Conservation (phyloP, 352 stramenopile genomes). For the Pythium pyrilobum region DNA sequence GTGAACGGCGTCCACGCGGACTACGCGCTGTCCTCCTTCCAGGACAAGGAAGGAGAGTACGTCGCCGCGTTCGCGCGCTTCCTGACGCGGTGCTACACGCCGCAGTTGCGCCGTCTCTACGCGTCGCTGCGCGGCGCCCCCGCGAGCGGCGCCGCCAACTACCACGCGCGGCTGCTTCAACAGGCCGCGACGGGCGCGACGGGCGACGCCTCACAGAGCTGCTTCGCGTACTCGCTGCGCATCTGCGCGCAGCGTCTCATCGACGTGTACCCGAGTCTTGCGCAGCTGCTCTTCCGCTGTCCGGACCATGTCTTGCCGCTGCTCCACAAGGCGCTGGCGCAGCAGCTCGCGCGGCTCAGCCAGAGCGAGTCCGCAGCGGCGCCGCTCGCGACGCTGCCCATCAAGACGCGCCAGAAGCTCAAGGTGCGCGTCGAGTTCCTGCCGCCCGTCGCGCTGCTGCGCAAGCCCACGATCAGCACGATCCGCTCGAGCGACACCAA, state of each 20-base stretch:
- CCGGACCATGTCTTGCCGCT: slow-evolving; percentile 85
- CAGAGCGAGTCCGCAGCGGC: slow-evolving; percentile 9
- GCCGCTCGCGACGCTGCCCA: slow-evolving; percentile 25
- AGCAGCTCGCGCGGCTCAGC: slow-evolving; percentile 27
- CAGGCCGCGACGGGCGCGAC: not conserved
- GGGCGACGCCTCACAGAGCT: slow-evolving; percentile 23
- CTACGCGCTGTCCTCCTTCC: slow-evolving; percentile 17
- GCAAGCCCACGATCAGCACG: slow-evolving; percentile 84
- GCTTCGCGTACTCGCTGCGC: slow-evolving; percentile 43
- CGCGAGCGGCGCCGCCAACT: not conserved
- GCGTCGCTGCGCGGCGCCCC: slow-evolving; percentile 3
- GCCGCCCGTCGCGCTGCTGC: slow-evolving; percentile 78
- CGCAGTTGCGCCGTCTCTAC: slow-evolving; percentile 7
- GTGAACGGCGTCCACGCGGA: not conserved
- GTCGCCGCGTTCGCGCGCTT: slow-evolving; percentile 15
- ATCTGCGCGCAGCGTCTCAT: slow-evolving; percentile 80
- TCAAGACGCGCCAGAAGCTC: slow-evolving; percentile 36
- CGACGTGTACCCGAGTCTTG: slow-evolving; percentile 68
- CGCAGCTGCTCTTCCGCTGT: slow-evolving; percentile 84
- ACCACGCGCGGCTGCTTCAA: not conserved
- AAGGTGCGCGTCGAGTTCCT: slow-evolving; percentile 91
- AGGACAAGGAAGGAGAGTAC: slow-evolving; percentile 15
- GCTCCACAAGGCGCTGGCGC: slow-evolving; percentile 77
- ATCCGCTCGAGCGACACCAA: slow-evolving; percentile 90
- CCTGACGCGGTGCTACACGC: slow-evolving; percentile 11